Evolutionary conservation across 306 rosid genomes (phyloP).

Genomic region (Rubus parviflorus): DNA sequence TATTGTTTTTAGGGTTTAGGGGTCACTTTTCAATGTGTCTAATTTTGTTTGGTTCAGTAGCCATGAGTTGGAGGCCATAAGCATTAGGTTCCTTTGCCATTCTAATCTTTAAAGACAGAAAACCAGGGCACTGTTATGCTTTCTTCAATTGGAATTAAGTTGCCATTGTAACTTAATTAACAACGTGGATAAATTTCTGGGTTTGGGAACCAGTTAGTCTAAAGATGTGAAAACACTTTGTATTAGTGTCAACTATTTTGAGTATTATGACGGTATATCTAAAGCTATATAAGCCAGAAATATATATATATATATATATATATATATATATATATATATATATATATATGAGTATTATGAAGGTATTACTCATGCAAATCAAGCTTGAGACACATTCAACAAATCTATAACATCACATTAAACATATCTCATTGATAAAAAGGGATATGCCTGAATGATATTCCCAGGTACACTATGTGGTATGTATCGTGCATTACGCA

Average conservation of each 20-base stretch:
- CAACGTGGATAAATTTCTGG: not conserved
- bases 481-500: not conserved
- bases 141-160: slow-evolving; percentile 5
- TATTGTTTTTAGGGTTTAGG: not conserved
- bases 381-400: not conserved
- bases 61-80: slow-evolving; percentile 39
- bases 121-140: slow-evolving; percentile 4
- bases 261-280: not conserved
- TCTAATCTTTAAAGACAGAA: not conserved
- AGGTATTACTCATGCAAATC: not conserved
- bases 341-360: not conserved
- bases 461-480: not conserved
- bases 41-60: slow-evolving; percentile 24
- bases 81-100: slow-evolving; percentile 35
- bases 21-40: slow-evolving; percentile 27
- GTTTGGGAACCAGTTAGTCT: not conserved
- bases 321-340: too few relatives aligned
- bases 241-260: not conserved
- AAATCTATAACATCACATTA: not conserved
- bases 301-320: too few relatives aligned
- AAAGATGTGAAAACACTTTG: not conserved
- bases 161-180: not conserved
- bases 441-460: not conserved
- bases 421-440: not conserved
- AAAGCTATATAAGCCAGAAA: not conserved